Percentiles rank a stretch among this genome's conserved stretches.
phyloP scores from a whole-genome alignment of 305 asterid species.

The Ilex paraguariensis region DNA sequence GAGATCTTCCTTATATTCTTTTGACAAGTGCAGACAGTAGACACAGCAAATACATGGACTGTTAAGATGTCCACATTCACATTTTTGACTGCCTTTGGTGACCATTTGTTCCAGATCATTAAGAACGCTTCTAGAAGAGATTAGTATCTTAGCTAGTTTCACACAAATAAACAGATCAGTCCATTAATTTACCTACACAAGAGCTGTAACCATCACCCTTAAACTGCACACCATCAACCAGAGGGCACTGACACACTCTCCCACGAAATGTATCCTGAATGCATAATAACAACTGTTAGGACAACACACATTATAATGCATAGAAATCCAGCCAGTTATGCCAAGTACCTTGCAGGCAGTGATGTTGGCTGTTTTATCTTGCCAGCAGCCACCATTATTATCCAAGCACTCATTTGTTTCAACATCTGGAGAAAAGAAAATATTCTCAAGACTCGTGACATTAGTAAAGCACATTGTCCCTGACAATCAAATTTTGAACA shows the following conservation, averaged over 20 bases:
- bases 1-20: too few relatives aligned
- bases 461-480: background rate
- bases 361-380: constrained; percentile 60
- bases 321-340: constrained; percentile 7
- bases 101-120: too few relatives aligned
- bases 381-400: constrained; percentile 96
- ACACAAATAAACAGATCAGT: too few relatives aligned
- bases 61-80: too few relatives aligned
- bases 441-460: constrained; percentile 7
- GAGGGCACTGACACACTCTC: constrained; percentile 93
- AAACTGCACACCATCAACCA: constrained; percentile 86
- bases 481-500: background rate
- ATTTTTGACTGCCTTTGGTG: too few relatives aligned
- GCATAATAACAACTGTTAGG: constrained; percentile 18
- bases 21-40: too few relatives aligned
- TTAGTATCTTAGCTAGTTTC: too few relatives aligned
- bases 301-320: constrained; percentile 1
- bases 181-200: constrained; percentile 46
- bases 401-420: constrained; percentile 95
- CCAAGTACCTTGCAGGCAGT: constrained; percentile 88
- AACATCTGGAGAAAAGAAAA: constrained; percentile 50
- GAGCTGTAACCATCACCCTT: constrained; percentile 93
- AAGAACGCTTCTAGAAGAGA: too few relatives aligned
- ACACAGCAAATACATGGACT: too few relatives aligned
- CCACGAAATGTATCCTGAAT: constrained; percentile 90